phyloP scores from a whole-genome alignment of 805 yeast species.

The Wickerhamiella siamensis region DNA sequence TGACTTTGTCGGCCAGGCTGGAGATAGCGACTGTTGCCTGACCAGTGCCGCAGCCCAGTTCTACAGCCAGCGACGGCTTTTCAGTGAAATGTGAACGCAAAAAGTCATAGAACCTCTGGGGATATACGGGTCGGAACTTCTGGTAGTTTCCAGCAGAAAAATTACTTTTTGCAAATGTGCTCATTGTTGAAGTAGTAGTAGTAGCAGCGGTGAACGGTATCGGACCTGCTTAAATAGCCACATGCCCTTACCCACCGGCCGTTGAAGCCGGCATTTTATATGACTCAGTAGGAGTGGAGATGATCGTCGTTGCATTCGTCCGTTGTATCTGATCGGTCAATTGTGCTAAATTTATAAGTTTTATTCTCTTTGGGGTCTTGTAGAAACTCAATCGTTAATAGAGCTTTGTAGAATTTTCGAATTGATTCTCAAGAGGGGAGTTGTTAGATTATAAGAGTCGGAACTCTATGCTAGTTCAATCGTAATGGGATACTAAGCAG shows the following conservation, averaged over 20 bases:
- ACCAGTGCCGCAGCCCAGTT: constrained; percentile 73
- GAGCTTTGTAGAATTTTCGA: no score
- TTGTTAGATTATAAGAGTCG: no score
- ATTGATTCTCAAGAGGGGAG: no score
- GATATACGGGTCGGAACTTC: constrained; percentile 54
- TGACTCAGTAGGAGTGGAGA: background rate
- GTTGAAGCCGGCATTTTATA: background rate
- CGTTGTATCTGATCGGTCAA: no score
- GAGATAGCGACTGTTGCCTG: constrained; percentile 46
- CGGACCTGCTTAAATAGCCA: background rate
- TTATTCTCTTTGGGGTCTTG: no score
- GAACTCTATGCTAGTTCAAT: no score
- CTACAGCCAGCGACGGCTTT: constrained; percentile 32
- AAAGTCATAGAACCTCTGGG: constrained; percentile 36
- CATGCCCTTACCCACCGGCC: background rate
- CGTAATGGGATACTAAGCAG: no score
- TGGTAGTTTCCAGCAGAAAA: constrained; percentile 43
- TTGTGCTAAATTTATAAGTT: no score
- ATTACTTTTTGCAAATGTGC: constrained; percentile 41
- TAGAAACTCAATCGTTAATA: no score
- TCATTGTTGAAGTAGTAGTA: constrained; percentile 35
- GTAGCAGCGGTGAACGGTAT: background rate
- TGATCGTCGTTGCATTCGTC: no score
- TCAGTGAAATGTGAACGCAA: constrained; percentile 11
- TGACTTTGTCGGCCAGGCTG: constrained; percentile 32